Evolutionary conservation across 345 rosid genomes (phyloP), one percentile per base, ranked within the genome.

Genomic region (Hirschfeldia incana): DNA sequence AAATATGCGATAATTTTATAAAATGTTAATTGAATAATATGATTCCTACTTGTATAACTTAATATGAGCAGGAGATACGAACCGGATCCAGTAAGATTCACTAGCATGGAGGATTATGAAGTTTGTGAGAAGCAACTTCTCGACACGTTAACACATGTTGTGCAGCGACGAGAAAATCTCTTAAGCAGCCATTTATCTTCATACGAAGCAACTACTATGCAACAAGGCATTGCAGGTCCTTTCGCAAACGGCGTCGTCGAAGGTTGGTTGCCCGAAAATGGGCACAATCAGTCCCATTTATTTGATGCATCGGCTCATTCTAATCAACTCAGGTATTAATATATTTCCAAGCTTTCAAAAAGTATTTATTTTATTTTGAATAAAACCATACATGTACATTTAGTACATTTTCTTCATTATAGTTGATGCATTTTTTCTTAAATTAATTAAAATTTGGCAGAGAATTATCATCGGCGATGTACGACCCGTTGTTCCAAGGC

Each of bases 81-180:
- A 80, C 92, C 97, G 4, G 90, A 86, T 44, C 86, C 86, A 67
- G 39, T 55, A 9, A 89, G 88, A 79, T 73, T 85, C 61, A 79
- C 85, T 8, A 81, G 88, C 4, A 81, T 84, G 84, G 89, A 79
- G 21, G 92, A 89, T 11, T 84, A 86, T 29, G 92, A 89, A 69
- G 80, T 86, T 11, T 85, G 86, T 26, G 97, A 91, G 87, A 88
- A 89, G 78, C 82, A 87, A 65, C 93, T 92, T 30, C 73, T 86
- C 1, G 90, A 89, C 57, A 88, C 85, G 21, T 74, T 92, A 73
- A 73, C 87, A 65, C 74, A 81, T 61, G 86, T 90, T 53, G 73
- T 80, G 21, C 89, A 88, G 33, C 85, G 92, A 78, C 81, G 91
- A 94, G 92, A 89, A 0, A 72, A 72, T 69, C 64, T 90, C 67